Evolutionary conservation across 805 yeast genomes (phyloP), one percentile per base, ranked within the genome.

Genomic region (Suhomyces xylopsoci): DNA sequence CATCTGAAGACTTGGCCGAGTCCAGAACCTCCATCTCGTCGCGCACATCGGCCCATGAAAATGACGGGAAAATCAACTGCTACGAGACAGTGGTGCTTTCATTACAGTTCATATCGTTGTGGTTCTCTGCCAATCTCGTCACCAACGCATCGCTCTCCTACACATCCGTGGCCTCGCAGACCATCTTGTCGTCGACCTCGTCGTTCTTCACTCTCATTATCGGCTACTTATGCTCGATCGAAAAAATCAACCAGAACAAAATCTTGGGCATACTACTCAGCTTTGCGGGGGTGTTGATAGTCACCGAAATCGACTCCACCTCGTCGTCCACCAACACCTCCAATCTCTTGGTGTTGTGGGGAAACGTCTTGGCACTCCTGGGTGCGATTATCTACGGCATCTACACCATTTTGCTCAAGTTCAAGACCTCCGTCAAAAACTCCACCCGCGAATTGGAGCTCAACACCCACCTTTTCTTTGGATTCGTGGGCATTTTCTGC

Each of bases 131-230:
- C 2, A 94, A 94, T 67, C 77, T 92, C 57, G 86, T 89, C 51
- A 90, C 94, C 30, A 94, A 94, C 69, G 90, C 96, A 0, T 85
- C 96, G 19, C 75, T 94, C 49, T 80, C 87, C 22, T 94, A 87
- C 68, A 94, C 99, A 0, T 85, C 92, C 10, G 99, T 94, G 19
- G 96, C 96, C 2, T 87, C 94, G 12, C 97, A 96, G 62, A 94
- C 98, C 2, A 93, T 94, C 22, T 71, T 94, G 40, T 88, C 97
- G 15, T 88, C 97, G 36, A 92, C 98, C 0, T 87, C 96, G 5
- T 88, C 97, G 7, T 91, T 94, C 65, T 94, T 94, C 81, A 94
- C 99, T 0, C 77, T 94, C 40, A 60, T 92, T 1, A 79, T 93
- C 7, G 98, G 98, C 1, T 82, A 85, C 50, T 57, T 88, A 24